Base-by-base conservation (phyloP, 2,329 filamentous ascomycete species). In the Aureobasidium mangrovei region DNA sequence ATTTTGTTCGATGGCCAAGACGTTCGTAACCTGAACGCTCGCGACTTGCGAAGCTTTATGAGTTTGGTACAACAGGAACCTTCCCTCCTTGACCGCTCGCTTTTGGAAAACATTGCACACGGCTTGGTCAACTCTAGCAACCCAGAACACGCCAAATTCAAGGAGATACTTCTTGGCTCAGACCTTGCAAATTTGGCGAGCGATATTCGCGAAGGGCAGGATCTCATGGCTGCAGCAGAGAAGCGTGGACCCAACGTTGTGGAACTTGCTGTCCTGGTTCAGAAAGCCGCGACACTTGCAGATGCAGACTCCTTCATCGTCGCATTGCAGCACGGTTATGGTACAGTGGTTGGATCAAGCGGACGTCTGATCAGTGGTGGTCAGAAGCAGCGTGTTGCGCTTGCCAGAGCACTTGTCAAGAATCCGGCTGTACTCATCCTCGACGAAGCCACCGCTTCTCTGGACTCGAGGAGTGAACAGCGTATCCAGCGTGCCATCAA, bases 231-330 rank as follows among this genome's bases (percentile, higher is more conserved):
- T 4, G 72, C 72, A 10, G 74, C 77, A 3, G 67, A 70, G 63
- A 63, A 65, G 3, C 70, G 74, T 7, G 72, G 77, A 0, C 56
- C 71, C 2, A 67, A 72, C 7, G 67, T 77, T 29, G 64, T 70
- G 4, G 75, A 81, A 53, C 76, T 84, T n/a, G 68, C 81, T 31
- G 65, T 62, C 28, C 66, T 78, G 28, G 74, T 79, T 2, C 68
- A 73, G 31, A 63, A 61, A 12, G 78, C 82, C 24, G 76, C 80
- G 2, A 69, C 67, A 9, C 70, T 83, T 29, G 82, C 83, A 0
- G 81, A 85, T 65, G 83, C 71, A 24, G 48, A 86, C 65, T 80
- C 86, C 28, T 81, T 79, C 28, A 83, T 88, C 60, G 69, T 72
- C 55, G 68, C 74, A 1, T 69, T 88, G 12, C 82, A 83, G 0